Percentiles rank a stretch among this genome's conserved stretches.
Evolutionary conservation across 208 protist species (phyloP).

Genomic region (Crithidia sp.): DNA sequence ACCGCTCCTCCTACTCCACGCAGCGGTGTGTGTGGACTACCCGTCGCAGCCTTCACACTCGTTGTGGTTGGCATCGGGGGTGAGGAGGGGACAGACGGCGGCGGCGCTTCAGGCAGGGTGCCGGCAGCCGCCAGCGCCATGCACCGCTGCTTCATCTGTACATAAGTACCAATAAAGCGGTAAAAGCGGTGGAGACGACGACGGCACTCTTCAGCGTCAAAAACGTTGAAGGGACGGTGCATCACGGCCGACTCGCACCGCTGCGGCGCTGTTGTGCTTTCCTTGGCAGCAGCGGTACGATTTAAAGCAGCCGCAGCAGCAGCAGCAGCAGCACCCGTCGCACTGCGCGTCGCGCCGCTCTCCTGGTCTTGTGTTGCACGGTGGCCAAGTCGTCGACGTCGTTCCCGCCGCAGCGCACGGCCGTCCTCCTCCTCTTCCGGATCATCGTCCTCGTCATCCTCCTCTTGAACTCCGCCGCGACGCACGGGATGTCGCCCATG

Average conservation of each 20-base stretch:
- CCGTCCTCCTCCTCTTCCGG: slow-evolving; percentile 16
- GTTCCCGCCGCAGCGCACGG: background rate
- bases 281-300: background rate
- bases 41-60: too few species aligned
- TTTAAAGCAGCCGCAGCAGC: background rate
- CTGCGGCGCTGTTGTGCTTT: background rate
- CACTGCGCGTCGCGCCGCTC: too few species aligned
- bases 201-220: slow-evolving; percentile 63
- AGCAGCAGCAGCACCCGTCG: too few species aligned
- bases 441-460: slow-evolving; percentile 8
- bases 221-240: slow-evolving; percentile 52
- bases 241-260: slow-evolving; percentile 15
- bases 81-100: too few species aligned
- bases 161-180: slow-evolving; percentile 48
- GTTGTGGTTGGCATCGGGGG: too few species aligned
- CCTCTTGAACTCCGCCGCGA: background rate
- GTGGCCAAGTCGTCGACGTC: background rate
- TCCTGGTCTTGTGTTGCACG: background rate
- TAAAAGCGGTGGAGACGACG: slow-evolving; percentile 56
- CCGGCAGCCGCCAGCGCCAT: slow-evolving; percentile 25
- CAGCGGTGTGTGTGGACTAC: too few species aligned
- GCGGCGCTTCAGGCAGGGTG: slow-evolving; percentile 13
- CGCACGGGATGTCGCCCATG: background rate
- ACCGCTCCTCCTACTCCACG: too few species aligned
- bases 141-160: slow-evolving; percentile 28